Evolutionary conservation across 1,284 basidiomycete genomes (phyloP), one percentile per base, ranked within the genome.

Genomic region (Malassezia yamatoensis): DNA sequence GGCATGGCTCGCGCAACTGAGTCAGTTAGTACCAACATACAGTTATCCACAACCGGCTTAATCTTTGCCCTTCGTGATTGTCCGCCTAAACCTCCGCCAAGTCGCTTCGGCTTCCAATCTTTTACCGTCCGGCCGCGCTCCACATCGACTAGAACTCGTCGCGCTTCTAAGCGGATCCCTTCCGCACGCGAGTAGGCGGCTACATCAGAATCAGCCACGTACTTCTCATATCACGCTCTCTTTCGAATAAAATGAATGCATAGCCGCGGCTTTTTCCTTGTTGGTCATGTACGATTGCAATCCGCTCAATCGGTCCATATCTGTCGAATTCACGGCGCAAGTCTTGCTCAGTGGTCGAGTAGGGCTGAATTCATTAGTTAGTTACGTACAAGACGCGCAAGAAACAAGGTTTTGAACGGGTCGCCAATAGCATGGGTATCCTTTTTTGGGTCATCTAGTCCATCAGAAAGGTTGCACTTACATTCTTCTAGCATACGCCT

Each of bases 111-210:
- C 74, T 96, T 96, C 94, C 94, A 99, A 7, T 90, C 94, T 61
- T 93, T 85, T 29, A 99, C 94, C 1, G 94, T 98, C 48, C 93
- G 83, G 7, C 94, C 94, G 42, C 94, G 85, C 77, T 99, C 94
- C 51, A 99, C 93, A 73, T 99, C 94, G 49, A 99, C 93, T 40
- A 96, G 80, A 59, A 96, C 90, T 61, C 87, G 81, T 73, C 94
- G 90, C 68, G 89, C 89, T 80, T 90, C 86, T 66, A 99, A 90
- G 60, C 89, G 87, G 45, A 98, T 81, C 13, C 91, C 89, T 70
- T 98, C 93, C n/a, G 91, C 94, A 74, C 98, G 93, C 78, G 96
- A 98, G 81, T 96, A 99, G 10, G 93, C 94, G 60, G 90, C 93
- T 93, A 61, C n/a, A 29, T 47, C 43, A 51, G 29, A 34, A 41